Evolutionary conservation across 2,329 filamentous ascomycete species (phyloP).

Genomic region (Ophiostoma piceae): DNA sequence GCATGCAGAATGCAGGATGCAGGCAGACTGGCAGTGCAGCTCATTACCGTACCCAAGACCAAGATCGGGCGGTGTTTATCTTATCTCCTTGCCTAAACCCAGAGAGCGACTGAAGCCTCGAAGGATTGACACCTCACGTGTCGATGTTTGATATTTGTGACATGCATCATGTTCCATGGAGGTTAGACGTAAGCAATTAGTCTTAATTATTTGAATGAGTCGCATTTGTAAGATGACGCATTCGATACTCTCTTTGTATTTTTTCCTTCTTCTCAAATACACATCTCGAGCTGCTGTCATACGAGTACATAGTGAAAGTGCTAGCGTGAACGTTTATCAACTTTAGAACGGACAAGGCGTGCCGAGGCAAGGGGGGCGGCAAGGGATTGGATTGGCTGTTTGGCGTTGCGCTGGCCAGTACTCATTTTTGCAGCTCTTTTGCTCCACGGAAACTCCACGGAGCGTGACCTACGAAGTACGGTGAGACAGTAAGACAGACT

Average conservation of each 20-base stretch:
- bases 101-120: too few relatives aligned
- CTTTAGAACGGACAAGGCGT: constrained; percentile 1
- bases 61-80: neutral
- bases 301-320: too few relatives aligned
- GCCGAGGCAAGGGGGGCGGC: neutral
- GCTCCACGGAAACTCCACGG: constrained; percentile 6
- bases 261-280: neutral
- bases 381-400: neutral
- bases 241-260: neutral
- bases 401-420: neutral
- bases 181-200: neutral
- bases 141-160: neutral
- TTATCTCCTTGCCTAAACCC: neutral
- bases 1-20: neutral
- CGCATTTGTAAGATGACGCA: neutral
- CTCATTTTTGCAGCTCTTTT: too few relatives aligned
- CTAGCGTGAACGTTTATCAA: neutral
- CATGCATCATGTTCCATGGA: neutral
- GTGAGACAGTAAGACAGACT: neutral
- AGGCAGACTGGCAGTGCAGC: neutral
- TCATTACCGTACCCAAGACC: neutral
- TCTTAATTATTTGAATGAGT: neutral
- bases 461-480: neutral
- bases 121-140: neutral
- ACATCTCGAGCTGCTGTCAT: too few relatives aligned